Evolutionary conservation across 768 basidiomycete species (phyloP), one percentile per base, ranked within the genome.

Genomic region (Kwoniella botswanensis): DNA sequence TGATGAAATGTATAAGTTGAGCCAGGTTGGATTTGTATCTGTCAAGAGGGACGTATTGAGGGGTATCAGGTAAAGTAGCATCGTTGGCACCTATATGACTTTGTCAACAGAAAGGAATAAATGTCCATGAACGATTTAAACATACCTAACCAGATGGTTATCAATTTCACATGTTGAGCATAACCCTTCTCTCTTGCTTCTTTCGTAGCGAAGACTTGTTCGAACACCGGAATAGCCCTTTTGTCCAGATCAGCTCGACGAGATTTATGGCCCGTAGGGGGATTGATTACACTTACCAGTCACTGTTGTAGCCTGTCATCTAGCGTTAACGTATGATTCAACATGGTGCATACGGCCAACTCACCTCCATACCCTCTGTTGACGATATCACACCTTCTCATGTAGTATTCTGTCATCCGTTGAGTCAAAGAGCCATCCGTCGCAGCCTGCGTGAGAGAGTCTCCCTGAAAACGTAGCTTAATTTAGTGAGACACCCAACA

Each of bases 111-210:
- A 13, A 22, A n/a, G 35, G 4, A 29, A 13, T 4, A 4, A 18
- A 29, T 18, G 10, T 24, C 12, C 24, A 18, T 60, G 6, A 12
- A 60, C 44, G 4, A 53, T 73, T 35, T 59, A 10, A 10, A 71
- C 77, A 24, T 42, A 59, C 94, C 94, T 71, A 92, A 92, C 93
- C 93, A 97, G 78, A 96, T 89, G 6, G 88, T 88, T 70, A 95
- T 85, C n/a, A 95, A 82, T 53, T 88, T 88, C 44, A 94, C 86
- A 56, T 86, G 88, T 9, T 91, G 90, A 22, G 73, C 71, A 11
- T 44, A 54, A 6, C 71, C 71, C 46, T 86, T 85, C 63, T 86
- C 83, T 22, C 81, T 76, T 65, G 85, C 86, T 67, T 87, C 86
- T 73, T 83, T 86, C 70, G 86, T 88, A 15, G 89, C 88, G 64